phyloP scores from a whole-genome alignment of 208 protist genomes.

The Balamuthia mandrillaris region DNA sequence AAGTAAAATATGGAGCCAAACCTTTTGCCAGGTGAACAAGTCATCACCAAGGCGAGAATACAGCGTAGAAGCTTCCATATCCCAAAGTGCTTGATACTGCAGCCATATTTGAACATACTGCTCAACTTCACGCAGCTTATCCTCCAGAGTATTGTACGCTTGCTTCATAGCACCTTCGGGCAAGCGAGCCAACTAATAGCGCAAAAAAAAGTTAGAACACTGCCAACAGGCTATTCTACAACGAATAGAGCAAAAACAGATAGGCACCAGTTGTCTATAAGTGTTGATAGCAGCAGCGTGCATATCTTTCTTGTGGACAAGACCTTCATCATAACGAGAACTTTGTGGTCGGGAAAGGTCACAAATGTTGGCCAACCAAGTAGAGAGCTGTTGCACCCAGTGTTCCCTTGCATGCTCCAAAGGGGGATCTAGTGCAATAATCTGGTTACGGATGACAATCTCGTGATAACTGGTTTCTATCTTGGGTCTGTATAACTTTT shows the following conservation, averaged over 20 bases:
- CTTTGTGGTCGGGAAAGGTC: slow-evolving; percentile 57
- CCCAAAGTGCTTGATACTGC: slow-evolving; percentile 83
- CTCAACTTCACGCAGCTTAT: slow-evolving; percentile 48
- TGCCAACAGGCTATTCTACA: neutral
- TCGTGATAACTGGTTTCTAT: slow-evolving; percentile 56
- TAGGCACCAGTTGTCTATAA: slow-evolving; percentile 11
- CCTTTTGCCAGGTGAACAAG: slow-evolving; percentile 65
- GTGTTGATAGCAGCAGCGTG: neutral
- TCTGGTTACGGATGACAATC: slow-evolving; percentile 72
- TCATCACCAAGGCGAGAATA: slow-evolving; percentile 67
- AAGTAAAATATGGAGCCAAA: too few relatives aligned
- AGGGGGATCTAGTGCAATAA: slow-evolving; percentile 66
- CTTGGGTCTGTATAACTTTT: neutral
- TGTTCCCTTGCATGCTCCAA: slow-evolving; percentile 64
- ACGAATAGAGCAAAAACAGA: neutral
- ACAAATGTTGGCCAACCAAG: slow-evolving; percentile 54
- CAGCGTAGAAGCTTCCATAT: slow-evolving; percentile 70
- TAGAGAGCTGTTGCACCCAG: slow-evolving; percentile 57
- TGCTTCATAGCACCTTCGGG: slow-evolving; percentile 43
- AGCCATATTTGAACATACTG: slow-evolving; percentile 78
- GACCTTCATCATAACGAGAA: slow-evolving; percentile 55
- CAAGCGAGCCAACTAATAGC: slow-evolving; percentile 59
- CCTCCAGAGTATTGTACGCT: slow-evolving; percentile 64
- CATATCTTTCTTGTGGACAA: slow-evolving; percentile 20
- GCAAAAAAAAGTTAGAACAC: slow-evolving; percentile 40